Evolutionary conservation across 1,284 basidiomycete genomes (phyloP), one percentile per base, ranked within the genome.

Genomic region (Leccinum fallax): DNA sequence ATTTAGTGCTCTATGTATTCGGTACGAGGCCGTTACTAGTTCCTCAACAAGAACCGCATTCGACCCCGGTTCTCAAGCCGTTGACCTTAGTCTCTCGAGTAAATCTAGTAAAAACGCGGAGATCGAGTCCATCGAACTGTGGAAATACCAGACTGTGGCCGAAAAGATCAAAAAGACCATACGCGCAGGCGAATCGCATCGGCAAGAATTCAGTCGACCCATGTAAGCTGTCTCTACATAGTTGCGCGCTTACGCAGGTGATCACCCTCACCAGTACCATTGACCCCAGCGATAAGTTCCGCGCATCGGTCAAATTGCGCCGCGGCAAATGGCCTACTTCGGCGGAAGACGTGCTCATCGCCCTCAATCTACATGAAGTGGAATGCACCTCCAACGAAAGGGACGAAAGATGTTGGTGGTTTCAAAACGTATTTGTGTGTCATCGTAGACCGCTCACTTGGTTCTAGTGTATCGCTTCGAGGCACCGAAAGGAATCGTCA

Each of bases 1-100:
- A 46, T 2, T 11, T 11, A 46, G 19, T 46, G 43, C 19, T 46
- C 19, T 46, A 46, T 21, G 2, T 46, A 46, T 13, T 46, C 19
- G 43, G 43, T 46, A 46, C 43, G 43, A 46, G 11, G 0, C 5
- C 19, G 3, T 46, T 13, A 21, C 19, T 46, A 46, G 43, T 46
- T 46, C 19, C 10, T 46, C 19, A 46, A 5, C 24, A 48, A 43
- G 49, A 7, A 11, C 28, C 15, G 8, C 7, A 1, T 38, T 38
- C 34, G 21, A 38, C 32, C 46, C 32, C 24, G 30, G 10, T 52
- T 8, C 9, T 30, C 64, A 51, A 69, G 67, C 36, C n/a, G 58
- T 66, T 9, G 48, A 53, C 7, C 34, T 69, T 1, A 49, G 54
- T 13, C 67, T 69, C 28, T 57, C 62, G 3, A 53, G 19, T 16